A percentile compares a stretch with the other conserved stretches of the same genome.
Evolutionary conservation across 805 yeast species (phyloP).

Genomic region (Metschnikowia sp.): DNA sequence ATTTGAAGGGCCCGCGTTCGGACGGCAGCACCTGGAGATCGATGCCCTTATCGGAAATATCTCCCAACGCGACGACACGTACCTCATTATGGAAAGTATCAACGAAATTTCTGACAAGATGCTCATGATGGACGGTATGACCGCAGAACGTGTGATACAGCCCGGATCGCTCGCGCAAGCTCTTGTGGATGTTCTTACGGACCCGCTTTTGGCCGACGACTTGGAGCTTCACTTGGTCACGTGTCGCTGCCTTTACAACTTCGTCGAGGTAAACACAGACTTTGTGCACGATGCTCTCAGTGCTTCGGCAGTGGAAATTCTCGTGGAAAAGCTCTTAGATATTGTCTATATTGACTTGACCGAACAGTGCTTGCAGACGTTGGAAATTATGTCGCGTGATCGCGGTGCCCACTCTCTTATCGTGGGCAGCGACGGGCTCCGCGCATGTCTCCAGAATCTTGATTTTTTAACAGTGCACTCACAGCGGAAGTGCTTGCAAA

Average conservation of each 20-base stretch:
- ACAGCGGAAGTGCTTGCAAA: slow-evolving; percentile 74
- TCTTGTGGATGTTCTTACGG: slow-evolving; percentile 55
- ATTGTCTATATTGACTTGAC: slow-evolving; percentile 86
- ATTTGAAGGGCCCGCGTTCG: slow-evolving; percentile 19
- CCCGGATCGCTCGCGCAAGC: slow-evolving; percentile 50
- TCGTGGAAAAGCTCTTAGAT: slow-evolving; percentile 65
- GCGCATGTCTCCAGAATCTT: slow-evolving; percentile 64
- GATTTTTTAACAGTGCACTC: slow-evolving; percentile 90
- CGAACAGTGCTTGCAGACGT: slow-evolving; percentile 80
- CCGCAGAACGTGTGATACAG: slow-evolving; percentile 65
- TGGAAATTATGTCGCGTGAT: slow-evolving; percentile 62
- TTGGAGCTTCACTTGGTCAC: slow-evolving; percentile 80
- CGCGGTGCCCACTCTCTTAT: slow-evolving; percentile 48
- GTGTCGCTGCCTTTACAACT: slow-evolving; percentile 78
- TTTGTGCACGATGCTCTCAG: slow-evolving; percentile 59
- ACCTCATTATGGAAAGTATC: slow-evolving; percentile 57
- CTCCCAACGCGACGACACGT: slow-evolving; percentile 52
- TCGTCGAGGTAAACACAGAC: slow-evolving; percentile 71
- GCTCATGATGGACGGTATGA: slow-evolving; percentile 63
- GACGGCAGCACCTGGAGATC: slow-evolving; percentile 23
- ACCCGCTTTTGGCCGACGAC: slow-evolving; percentile 56
- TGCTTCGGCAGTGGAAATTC: slow-evolving; percentile 61
- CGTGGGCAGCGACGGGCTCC: slow-evolving; percentile 57
- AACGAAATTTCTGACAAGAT: slow-evolving; percentile 62
- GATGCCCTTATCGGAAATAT: slow-evolving; percentile 36